These are phyloP conservation scores for Papiliotrema flavescens DNA, from an alignment of 1,284 basidiomycete genomes.

Conservation along the genomic window DNA sequence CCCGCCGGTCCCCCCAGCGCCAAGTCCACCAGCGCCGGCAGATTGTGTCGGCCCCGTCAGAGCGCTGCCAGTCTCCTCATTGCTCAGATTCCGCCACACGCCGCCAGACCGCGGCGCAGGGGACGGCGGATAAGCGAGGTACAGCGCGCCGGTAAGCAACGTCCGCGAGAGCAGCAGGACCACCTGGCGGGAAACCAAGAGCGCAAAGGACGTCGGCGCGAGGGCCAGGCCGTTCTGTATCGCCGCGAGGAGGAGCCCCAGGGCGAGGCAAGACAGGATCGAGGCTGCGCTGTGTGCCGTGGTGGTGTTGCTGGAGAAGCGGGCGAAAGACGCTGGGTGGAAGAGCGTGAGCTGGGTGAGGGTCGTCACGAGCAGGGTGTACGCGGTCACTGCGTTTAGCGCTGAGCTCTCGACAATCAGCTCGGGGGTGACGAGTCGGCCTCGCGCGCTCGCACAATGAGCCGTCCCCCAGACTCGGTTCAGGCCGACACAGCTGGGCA, in stretches of 20 bases:
- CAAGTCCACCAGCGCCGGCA: no score
- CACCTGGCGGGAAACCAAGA: conserved; percentile 7
- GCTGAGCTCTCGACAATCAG: no score
- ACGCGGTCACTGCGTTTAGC: not conserved
- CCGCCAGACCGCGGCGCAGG: not conserved
- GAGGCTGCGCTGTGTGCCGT: not conserved
- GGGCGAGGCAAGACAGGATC: not conserved
- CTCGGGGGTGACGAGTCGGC: no score
- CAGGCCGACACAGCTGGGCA: no score
- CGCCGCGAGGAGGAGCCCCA: conserved; percentile 2
- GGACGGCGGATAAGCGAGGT: not conserved
- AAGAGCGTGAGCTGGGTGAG: not conserved
- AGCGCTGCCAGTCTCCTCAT: no score
- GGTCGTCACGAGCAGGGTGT: conserved; percentile 1
- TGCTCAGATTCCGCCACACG: no score
- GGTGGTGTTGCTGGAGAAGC: not conserved
- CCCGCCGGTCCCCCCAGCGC: no score
- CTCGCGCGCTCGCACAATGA: no score
- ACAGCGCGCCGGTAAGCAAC: not conserved
- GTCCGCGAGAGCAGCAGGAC: not conserved
- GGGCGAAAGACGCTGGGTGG: conserved; percentile 6
- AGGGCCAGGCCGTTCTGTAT: conserved; percentile 9
- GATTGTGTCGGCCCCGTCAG: no score
- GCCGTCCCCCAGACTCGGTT: no score
- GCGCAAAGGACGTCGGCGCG: not conserved